Evolutionary conservation across 768 basidiomycete species (phyloP).

Genomic region (Lactifluus volemus): DNA sequence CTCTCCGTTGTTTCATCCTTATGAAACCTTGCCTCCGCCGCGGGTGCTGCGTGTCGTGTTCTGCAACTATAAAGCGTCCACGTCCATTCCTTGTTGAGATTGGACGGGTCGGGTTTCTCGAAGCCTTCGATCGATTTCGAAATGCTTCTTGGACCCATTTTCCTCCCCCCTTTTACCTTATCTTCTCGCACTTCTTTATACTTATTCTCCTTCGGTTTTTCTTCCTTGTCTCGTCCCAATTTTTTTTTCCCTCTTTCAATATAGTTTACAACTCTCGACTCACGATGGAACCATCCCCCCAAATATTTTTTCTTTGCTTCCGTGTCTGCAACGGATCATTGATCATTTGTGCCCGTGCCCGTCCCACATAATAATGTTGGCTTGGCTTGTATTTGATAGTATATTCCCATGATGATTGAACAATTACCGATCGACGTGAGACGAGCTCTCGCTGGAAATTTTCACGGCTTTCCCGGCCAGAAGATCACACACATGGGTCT

Average conservation of each 20-base stretch:
- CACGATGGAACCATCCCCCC: background rate
- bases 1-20: background rate
- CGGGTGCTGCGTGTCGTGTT: background rate
- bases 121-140: background rate
- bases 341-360: background rate
- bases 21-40: background rate
- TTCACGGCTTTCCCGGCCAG: background rate
- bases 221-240: background rate
- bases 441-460: background rate
- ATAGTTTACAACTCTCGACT: constrained; percentile 6
- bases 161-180: background rate
- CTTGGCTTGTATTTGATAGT: background rate
- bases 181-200: background rate
- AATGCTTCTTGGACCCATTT: background rate
- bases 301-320: background rate
- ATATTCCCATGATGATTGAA: constrained; percentile 3
- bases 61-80: background rate
- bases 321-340: background rate
- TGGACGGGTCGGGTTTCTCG: background rate
- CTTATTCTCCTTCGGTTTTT: background rate
- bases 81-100: background rate
- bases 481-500: background rate
- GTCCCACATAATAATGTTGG: background rate
- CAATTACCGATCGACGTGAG: background rate
- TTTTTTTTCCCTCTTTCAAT: background rate